phyloP scores from a whole-genome alignment of 768 basidiomycete species.

The Tulasnella sp. region DNA sequence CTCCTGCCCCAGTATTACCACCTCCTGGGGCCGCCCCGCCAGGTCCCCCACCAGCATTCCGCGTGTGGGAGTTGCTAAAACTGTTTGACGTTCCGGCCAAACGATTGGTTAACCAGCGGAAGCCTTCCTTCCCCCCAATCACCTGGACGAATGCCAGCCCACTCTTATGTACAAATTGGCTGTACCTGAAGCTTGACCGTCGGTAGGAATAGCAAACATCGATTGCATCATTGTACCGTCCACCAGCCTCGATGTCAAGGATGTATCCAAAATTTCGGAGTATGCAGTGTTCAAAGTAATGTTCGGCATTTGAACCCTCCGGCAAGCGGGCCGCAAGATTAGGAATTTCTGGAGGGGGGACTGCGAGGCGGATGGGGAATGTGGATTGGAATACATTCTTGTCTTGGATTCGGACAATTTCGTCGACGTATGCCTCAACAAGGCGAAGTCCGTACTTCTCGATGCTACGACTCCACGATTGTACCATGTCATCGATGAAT shows the following conservation, averaged over 20 bases:
- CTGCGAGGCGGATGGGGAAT: conserved; percentile 71
- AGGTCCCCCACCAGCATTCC: neutral
- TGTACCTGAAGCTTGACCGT: conserved; percentile 66
- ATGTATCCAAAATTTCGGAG: conserved; percentile 77
- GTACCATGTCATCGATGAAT: conserved; percentile 82
- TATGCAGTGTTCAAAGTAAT: conserved; percentile 78
- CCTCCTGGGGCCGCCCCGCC: neutral
- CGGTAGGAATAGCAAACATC: conserved; percentile 90
- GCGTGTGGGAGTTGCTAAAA: neutral
- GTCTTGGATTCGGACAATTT: conserved; percentile 80
- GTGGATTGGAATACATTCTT: conserved; percentile 91
- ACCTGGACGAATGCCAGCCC: conserved; percentile 91
- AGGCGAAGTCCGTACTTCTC: conserved; percentile 88
- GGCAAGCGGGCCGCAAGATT: conserved; percentile 65
- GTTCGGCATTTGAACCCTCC: conserved; percentile 56
- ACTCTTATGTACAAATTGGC: conserved; percentile 87
- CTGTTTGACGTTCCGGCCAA: conserved; percentile 54
- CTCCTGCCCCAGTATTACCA: conserved; percentile 42
- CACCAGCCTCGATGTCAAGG: conserved; percentile 61
- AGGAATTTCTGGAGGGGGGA: conserved; percentile 63
- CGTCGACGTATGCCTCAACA: conserved; percentile 88
- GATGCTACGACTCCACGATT: conserved; percentile 73
- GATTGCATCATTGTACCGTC: conserved; percentile 72
- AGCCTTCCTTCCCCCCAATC: conserved; percentile 70
- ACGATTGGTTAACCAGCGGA: conserved; percentile 85